A percentile compares a stretch with the other conserved stretches of the same genome.
These are phyloP conservation scores for Penicillium sp. DNA, from an alignment of 2,329 filamentous ascomycete genomes.

Conservation along the genomic window DNA sequence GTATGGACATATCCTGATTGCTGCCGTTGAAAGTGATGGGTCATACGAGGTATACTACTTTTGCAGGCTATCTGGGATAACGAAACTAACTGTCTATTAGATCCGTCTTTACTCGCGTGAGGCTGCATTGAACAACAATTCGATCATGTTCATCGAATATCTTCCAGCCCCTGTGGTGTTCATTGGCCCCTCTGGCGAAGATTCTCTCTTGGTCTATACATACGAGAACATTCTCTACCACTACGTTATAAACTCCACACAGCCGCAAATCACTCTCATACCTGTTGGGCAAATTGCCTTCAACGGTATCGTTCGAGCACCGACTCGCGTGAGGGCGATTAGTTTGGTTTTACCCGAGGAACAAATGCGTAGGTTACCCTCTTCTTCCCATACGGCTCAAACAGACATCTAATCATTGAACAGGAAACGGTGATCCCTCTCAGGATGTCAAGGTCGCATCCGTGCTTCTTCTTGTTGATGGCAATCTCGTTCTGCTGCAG, in stretches of 20 bases:
- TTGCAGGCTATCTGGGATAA: neutral
- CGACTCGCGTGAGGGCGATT: slow-evolving; percentile 82
- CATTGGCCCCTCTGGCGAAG: slow-evolving; percentile 81
- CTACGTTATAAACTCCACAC: slow-evolving; percentile 74
- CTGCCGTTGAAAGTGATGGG: slow-evolving; percentile 80
- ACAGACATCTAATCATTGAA: slow-evolving; percentile 11
- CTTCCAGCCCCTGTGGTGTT: slow-evolving; percentile 84
- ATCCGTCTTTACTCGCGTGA: slow-evolving; percentile 92
- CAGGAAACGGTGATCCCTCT: slow-evolving; percentile 81
- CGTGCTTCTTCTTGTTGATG: slow-evolving; percentile 93
- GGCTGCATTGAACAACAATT: slow-evolving; percentile 65
- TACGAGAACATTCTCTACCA: slow-evolving; percentile 95
- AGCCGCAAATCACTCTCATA: slow-evolving; percentile 69
- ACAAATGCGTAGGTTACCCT: slow-evolving; percentile 61
- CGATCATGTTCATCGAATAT: slow-evolving; percentile 69
- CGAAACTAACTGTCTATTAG: slow-evolving; percentile 34
- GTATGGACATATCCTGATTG: slow-evolving; percentile 93
- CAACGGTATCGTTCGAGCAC: slow-evolving; percentile 90
- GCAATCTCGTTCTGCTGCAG: slow-evolving; percentile 87
- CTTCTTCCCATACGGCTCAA: neutral
- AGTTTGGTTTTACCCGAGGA: slow-evolving; percentile 94
- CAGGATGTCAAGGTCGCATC: slow-evolving; percentile 92
- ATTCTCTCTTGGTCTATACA: slow-evolving; percentile 93
- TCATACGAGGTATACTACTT: slow-evolving; percentile 61
- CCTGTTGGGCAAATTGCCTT: slow-evolving; percentile 98